phyloP scores from a whole-genome alignment of 2,329 filamentous ascomycete species.

The Penicillium sclerotiorum region DNA sequence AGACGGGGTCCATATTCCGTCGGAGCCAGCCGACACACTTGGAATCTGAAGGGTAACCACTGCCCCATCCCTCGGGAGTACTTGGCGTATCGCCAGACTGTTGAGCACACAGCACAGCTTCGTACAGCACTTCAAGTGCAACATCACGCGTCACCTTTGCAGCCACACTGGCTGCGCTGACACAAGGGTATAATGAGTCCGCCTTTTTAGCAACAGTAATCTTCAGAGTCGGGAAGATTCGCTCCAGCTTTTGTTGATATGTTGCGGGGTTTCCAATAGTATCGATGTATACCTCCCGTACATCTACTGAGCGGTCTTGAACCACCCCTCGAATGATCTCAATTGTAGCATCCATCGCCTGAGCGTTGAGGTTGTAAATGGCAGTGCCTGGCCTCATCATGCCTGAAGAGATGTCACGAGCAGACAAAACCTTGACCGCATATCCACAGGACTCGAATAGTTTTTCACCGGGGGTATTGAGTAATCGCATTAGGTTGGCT shows the following conservation, averaged over 20 bases:
- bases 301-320: conserved; percentile 70
- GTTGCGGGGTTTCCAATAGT: conserved; percentile 81
- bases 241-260: conserved; percentile 83
- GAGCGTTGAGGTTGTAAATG: conserved; percentile 89
- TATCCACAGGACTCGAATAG: conserved; percentile 73
- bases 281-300: conserved; percentile 91
- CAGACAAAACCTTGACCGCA: conserved; percentile 79
- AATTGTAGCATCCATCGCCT: conserved; percentile 91
- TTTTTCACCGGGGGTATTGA: conserved; percentile 67
- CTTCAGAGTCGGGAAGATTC: conserved; percentile 75
- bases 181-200: conserved; percentile 87
- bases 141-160: conserved; percentile 95
- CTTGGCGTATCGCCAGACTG: conserved; percentile 33
- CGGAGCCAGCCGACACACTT: conserved; percentile 81
- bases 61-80: conserved; percentile 70
- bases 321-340: conserved; percentile 77
- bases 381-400: conserved; percentile 65
- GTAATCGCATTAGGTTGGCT: conserved; percentile 67
- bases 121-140: conserved; percentile 78
- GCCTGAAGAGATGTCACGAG: conserved; percentile 75
- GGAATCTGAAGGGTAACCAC: conserved; percentile 87
- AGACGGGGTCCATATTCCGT: conserved; percentile 85
- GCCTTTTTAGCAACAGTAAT: conserved; percentile 88
- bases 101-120: conserved; percentile 47
- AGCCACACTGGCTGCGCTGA: conserved; percentile 90